phyloP scores from a whole-genome alignment of 2,329 filamentous ascomycete species.

The Dothideomycetidae sp. region DNA sequence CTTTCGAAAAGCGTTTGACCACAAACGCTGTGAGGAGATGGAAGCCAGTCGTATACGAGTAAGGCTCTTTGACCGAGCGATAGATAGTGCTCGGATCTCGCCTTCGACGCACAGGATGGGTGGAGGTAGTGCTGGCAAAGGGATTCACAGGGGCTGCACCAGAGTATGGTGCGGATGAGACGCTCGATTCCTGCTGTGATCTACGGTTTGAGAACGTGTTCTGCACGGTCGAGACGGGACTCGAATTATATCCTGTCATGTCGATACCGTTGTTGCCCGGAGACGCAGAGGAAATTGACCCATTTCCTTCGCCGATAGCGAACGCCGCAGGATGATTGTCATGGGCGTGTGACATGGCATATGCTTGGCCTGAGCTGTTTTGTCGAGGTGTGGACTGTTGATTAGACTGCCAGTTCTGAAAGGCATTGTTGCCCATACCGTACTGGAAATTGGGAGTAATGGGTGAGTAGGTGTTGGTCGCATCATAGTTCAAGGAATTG shows the following conservation, averaged over 20 bases:
- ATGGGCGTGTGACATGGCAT: slow-evolving; percentile 25
- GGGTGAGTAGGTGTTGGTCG: slow-evolving; percentile 3
- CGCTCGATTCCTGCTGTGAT: slow-evolving; percentile 4
- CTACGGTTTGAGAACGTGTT: slow-evolving; percentile 7
- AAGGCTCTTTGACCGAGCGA: slow-evolving; percentile 76
- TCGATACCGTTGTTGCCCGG: slow-evolving; percentile 41
- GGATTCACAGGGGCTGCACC: slow-evolving; percentile 16
- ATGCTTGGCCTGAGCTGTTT: slow-evolving; percentile 29
- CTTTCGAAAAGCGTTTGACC: slow-evolving; percentile 60
- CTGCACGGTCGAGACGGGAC: slow-evolving; percentile 10
- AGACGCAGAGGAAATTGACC: slow-evolving; percentile 43
- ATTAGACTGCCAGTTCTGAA: slow-evolving; percentile 20
- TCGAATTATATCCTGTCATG: slow-evolving; percentile 25
- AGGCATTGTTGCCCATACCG: slow-evolving; percentile 13
- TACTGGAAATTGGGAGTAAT: slow-evolving; percentile 8
- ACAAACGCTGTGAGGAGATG: slow-evolving; percentile 75
- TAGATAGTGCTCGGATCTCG: slow-evolving; percentile 76
- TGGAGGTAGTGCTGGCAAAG: slow-evolving; percentile 18
- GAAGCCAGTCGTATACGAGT: slow-evolving; percentile 80
- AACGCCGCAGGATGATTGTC: slow-evolving; percentile 39
- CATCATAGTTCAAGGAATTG: slow-evolving; percentile 16
- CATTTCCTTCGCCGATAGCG: slow-evolving; percentile 45
- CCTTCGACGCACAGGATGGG: slow-evolving; percentile 33
- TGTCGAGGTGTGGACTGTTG: slow-evolving; percentile 28
- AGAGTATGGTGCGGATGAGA: not conserved